Evolutionary conservation across 2,329 filamentous ascomycete genomes (phyloP), one percentile per base, ranked within the genome.

Genomic region (Tolypocladium ovalisporum): DNA sequence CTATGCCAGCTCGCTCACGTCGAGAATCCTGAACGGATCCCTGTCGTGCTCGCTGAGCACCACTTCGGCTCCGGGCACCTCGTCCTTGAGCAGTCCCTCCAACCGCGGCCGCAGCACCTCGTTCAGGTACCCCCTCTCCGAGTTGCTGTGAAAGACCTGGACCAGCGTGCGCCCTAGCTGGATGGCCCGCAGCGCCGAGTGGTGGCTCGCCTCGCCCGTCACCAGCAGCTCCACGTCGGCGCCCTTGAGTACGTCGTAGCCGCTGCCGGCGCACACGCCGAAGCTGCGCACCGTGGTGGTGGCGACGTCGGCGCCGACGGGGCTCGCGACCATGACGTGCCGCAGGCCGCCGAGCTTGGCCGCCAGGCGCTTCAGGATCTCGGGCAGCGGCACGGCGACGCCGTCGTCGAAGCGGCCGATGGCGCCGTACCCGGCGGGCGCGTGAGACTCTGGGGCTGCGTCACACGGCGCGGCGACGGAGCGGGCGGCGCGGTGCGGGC

Each of bases 141-240:
- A 94, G 71, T 97, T 97, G 64, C 88, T 93, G 71, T 99, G 94
- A 66, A 96, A 96, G 53, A 96, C 79, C 44, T 87, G 88, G 55
- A 97, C 82, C 1, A 97, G 89, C 56, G 85, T 87, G 61, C 86
- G 86, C 1, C 92, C 92, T 58, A 86, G 82, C 75, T 97, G 92
- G 34, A 89, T 90, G 1, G 91, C 90, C 42, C 88, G 84, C 58
- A 99, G 80, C 3, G 93, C 91, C 62, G 94, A 90, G 69, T 99
- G 94, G 69, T 99, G 94, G 66, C 84, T 89, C 78, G 97, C 83
- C 75, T 99, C 94, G 1, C 94, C 94, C 0, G 90, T 97, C 64
- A 99, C 89, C 4, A 95, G 73, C 42, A 97, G 71, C 66, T 97
- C 90, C 0, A 91, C 90, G 47, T 82, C 76, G 3, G 85, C 76